Percentiles rank a stretch among this genome's conserved stretches.
These are phyloP conservation scores for Sphagnum tenellum DNA, from an alignment of 225 moss, liverwort and hornwort genomes.

Conservation along the genomic window DNA sequence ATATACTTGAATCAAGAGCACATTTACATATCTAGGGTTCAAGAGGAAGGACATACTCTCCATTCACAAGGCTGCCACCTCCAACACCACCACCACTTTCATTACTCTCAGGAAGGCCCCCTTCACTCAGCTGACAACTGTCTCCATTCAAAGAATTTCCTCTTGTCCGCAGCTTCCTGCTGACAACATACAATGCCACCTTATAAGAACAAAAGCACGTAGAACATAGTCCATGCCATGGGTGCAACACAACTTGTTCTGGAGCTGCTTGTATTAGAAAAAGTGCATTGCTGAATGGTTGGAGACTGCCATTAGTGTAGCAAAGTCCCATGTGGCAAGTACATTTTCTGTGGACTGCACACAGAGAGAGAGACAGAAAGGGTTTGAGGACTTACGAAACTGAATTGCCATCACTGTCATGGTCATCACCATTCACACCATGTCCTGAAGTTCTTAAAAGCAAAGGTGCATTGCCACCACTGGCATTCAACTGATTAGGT, in stretches of 20 bases:
- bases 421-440: constrained; percentile 65
- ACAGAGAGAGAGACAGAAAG: too few species aligned
- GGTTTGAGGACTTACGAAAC: constrained; percentile 48
- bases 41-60: constrained; percentile 16
- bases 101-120: not conserved
- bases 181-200: constrained; percentile 3
- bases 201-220: not conserved
- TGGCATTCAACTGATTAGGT: constrained; percentile 58
- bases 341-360: not conserved
- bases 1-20: not conserved
- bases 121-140: constrained; percentile 5
- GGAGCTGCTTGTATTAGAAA: too few species aligned
- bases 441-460: constrained; percentile 52
- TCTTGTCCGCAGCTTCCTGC: constrained; percentile 30
- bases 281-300: not conserved
- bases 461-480: constrained; percentile 48
- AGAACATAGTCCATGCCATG: not conserved
- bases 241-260: not conserved
- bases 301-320: not conserved
- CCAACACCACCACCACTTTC: constrained; percentile 18
- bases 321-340: constrained; percentile 11
- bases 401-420: constrained; percentile 67
- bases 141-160: constrained; percentile 26
- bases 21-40: not conserved
- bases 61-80: constrained; percentile 19